These are phyloP conservation scores for Hypoxylon fragiforme DNA, from an alignment of 495 filamentous ascomycete species.

Conservation along the genomic window DNA sequence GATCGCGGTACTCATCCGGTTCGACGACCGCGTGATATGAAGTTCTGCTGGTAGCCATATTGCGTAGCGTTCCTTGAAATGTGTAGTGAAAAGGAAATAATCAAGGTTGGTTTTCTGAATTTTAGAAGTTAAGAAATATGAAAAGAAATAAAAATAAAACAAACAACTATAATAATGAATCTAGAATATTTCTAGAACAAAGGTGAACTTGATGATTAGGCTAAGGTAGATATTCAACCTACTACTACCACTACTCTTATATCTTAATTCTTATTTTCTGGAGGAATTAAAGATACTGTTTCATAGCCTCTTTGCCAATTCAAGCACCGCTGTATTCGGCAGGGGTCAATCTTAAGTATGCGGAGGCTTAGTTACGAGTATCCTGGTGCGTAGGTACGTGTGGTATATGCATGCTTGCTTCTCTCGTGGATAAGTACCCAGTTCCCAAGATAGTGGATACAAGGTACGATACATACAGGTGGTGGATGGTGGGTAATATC, in stretches of 20 bases:
- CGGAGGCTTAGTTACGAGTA: conserved; percentile 11
- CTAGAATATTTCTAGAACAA: no score
- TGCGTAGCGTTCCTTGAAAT: no score
- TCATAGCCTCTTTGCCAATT: conserved; percentile 1
- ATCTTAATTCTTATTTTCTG: background rate
- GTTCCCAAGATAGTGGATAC: background rate
- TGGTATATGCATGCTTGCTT: background rate
- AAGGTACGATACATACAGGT: no score
- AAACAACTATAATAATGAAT: background rate
- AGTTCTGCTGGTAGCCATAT: conserved; percentile 18
- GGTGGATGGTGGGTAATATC: no score
- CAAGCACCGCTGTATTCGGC: conserved; percentile 8
- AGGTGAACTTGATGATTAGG: no score
- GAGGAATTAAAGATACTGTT: conserved; percentile 23
- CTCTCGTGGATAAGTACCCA: no score
- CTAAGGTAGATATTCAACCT: no score
- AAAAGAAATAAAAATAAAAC: background rate
- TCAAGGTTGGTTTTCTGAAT: no score
- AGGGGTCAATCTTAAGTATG: conserved; percentile 20
- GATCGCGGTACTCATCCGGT: conserved; percentile 18
- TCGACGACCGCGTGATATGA: conserved; percentile 7
- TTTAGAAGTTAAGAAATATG: no score
- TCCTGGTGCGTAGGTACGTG: background rate
- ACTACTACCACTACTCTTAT: no score
- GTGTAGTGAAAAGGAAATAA: no score